These are phyloP conservation scores for Mrakia frigida DNA, from an alignment of 768 basidiomycete genomes.

Conservation along the genomic window DNA sequence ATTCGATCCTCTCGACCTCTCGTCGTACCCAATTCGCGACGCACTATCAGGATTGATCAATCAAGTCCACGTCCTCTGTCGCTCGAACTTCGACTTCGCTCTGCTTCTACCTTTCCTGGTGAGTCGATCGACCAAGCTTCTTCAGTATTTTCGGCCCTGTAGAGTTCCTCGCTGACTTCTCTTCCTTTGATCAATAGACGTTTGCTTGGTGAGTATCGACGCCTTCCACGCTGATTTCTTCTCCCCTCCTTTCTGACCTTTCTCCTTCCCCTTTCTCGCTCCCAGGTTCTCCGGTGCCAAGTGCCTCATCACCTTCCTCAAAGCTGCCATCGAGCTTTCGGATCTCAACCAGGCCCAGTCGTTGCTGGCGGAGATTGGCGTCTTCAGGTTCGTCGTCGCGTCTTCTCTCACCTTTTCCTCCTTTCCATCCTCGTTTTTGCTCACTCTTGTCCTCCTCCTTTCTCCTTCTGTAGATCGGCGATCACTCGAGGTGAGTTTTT, in stretches of 20 bases:
- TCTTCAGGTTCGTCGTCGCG: background rate
- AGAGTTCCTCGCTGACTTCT: background rate
- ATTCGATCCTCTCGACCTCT: background rate
- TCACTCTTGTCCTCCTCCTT: background rate
- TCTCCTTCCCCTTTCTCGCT: background rate
- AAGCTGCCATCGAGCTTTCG: background rate
- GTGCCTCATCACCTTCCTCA: background rate
- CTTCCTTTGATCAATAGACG: background rate
- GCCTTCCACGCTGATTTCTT: background rate
- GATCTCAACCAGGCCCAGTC: background rate
- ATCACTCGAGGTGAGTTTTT: background rate
- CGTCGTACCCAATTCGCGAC: background rate
- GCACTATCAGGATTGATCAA: background rate
- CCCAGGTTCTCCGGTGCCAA: background rate
- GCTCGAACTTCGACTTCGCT: background rate
- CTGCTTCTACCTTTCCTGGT: background rate
- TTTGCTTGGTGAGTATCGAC: background rate
- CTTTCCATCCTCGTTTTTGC: background rate
- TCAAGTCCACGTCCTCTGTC: background rate
- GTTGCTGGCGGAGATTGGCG: background rate
- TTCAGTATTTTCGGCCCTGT: too few relatives aligned
- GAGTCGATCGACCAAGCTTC: too few relatives aligned
- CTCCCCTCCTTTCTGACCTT: background rate
- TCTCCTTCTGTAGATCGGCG: background rate
- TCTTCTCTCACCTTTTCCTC: background rate